phyloP scores from a whole-genome alignment of 139 green algal species.

The Tetratostichococcus sp. region DNA sequence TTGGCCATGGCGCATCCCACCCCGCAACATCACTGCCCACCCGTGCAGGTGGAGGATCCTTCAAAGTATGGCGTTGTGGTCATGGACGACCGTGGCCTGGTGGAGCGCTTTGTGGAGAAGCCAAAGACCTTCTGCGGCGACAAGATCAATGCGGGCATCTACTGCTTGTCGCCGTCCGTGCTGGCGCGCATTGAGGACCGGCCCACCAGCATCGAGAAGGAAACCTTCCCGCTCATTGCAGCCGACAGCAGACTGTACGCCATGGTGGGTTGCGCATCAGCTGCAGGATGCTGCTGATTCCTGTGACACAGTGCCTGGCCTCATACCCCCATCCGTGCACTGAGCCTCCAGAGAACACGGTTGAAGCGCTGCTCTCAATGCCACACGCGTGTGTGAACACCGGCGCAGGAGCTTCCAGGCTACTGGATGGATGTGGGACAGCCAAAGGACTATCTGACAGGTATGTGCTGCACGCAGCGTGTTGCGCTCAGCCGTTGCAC shows the following conservation, averaged over 20 bases:
- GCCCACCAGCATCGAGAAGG: conserved; percentile 93
- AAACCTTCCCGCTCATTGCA: conserved; percentile 92
- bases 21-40: no score
- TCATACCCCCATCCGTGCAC: no score
- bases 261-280: neutral
- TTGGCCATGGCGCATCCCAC: no score
- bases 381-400: no score
- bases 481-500: no score
- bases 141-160: conserved; percentile 99
- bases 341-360: no score
- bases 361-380: no score
- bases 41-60: conserved; percentile 64
- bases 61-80: conserved; percentile 98
- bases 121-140: conserved; percentile 97
- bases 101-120: conserved; percentile 95
- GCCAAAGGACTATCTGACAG: conserved; percentile 87
- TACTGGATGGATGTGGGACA: conserved; percentile 99
- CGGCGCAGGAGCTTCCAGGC: conserved; percentile 52
- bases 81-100: conserved; percentile 69
- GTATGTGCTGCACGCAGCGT: conserved; percentile 13
- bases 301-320: no score
- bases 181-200: conserved; percentile 90
- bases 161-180: conserved; percentile 76
- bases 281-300: neutral
- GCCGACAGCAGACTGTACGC: conserved; percentile 81